Conservation (phyloP, 805 yeast genomes). For the Barnettozyma sucrosica region DNA sequence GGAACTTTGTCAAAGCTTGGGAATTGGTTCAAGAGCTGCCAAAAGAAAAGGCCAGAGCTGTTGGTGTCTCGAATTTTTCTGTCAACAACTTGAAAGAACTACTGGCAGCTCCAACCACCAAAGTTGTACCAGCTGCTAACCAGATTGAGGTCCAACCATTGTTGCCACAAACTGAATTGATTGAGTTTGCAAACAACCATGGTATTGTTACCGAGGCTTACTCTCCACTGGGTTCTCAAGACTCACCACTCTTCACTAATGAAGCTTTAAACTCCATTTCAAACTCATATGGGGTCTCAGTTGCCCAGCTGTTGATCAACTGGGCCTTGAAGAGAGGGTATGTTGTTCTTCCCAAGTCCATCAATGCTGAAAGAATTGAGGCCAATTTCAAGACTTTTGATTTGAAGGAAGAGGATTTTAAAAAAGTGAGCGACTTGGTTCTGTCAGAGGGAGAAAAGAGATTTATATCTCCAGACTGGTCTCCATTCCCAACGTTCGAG, state of each 20-base stretch:
- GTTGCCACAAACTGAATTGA: slow-evolving; percentile 18
- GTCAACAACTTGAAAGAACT: slow-evolving; percentile 15
- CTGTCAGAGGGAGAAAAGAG: slow-evolving; percentile 27
- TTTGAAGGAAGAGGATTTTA: slow-evolving; percentile 22
- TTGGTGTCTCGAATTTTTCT: slow-evolving; percentile 24
- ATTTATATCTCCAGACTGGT: slow-evolving; percentile 17
- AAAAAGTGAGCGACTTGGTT: slow-evolving; percentile 22
- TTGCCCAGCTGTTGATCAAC: slow-evolving; percentile 49
- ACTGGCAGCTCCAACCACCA: slow-evolving; percentile 10
- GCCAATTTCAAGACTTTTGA: slow-evolving; percentile 23
- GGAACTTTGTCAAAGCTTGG: slow-evolving; percentile 30
- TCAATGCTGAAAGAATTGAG: slow-evolving; percentile 35
- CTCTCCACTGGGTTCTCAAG: slow-evolving; percentile 18
- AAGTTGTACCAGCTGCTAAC: slow-evolving; percentile 18
- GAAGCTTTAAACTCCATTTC: slow-evolving; percentile 39
- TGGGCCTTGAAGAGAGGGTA: slow-evolving; percentile 57
- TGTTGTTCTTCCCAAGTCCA: slow-evolving; percentile 50
- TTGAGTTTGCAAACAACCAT: slow-evolving; percentile 12
- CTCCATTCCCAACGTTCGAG: slow-evolving; percentile 34
- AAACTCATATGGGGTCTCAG: slow-evolving; percentile 32
- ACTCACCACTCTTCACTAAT: slow-evolving; percentile 24
- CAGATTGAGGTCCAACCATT: slow-evolving; percentile 23
- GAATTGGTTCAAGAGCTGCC: slow-evolving; percentile 18
- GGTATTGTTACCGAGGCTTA: slow-evolving; percentile 17
- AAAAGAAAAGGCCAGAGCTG: slow-evolving; percentile 14